Evolutionary conservation across 768 basidiomycete genomes (phyloP).

Genomic region (Leccinum broughii): DNA sequence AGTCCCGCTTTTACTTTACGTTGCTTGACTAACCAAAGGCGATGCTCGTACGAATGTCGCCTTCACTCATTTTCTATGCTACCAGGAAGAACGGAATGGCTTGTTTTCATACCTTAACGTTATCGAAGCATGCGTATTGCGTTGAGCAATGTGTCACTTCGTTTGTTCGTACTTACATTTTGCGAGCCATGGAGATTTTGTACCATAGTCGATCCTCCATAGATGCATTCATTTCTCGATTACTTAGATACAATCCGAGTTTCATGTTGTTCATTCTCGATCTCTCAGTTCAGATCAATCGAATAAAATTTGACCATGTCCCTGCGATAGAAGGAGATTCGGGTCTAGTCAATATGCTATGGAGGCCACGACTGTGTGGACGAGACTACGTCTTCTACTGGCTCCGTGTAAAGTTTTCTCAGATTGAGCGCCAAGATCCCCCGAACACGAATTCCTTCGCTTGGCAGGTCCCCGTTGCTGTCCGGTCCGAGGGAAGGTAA

Average conservation of each 20-base stretch:
- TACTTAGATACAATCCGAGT: neutral
- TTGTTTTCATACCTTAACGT: constrained; percentile 27
- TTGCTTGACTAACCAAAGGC: constrained; percentile 27
- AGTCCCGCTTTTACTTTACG: constrained; percentile 27
- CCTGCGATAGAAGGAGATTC: no score
- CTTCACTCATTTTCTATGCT: constrained; percentile 16
- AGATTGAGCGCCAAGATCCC: neutral
- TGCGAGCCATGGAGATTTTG: neutral
- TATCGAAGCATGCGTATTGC: constrained; percentile 21
- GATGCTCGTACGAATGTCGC: constrained; percentile 21
- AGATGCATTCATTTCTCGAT: neutral
- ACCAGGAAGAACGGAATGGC: constrained; percentile 19
- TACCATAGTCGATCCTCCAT: neutral
- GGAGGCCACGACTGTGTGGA: neutral
- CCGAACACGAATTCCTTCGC: neutral
- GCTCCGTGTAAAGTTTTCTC: neutral
- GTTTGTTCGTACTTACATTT: constrained; percentile 25
- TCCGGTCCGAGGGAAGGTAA: neutral
- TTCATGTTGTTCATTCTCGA: neutral
- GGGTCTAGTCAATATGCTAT: no score
- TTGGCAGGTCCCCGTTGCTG: neutral
- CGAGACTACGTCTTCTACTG: neutral
- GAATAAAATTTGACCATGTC: neutral
- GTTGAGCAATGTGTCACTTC: constrained; percentile 1
- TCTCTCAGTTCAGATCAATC: neutral